Evolutionary conservation across 805 yeast genomes (phyloP).

Genomic region (Ogataea naganishii): DNA sequence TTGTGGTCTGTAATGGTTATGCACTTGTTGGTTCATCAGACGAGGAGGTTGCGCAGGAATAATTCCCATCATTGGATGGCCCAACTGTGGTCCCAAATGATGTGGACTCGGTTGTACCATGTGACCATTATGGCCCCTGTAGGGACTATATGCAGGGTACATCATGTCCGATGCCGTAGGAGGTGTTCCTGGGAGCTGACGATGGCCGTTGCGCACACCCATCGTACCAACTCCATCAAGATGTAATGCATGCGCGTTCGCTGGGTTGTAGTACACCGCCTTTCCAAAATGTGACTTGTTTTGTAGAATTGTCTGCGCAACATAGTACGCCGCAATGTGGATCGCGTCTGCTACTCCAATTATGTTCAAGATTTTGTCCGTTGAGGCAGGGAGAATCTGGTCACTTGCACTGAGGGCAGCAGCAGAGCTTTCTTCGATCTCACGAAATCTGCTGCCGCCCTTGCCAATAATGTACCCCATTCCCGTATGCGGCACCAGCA

Average conservation of each 20-base stretch:
- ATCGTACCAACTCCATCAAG: too few species aligned
- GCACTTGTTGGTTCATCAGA: too few species aligned
- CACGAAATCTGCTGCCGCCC: constrained; percentile 63
- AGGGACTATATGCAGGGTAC: too few species aligned
- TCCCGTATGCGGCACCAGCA: constrained; percentile 68
- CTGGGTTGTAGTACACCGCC: constrained; percentile 51
- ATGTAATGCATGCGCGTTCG: too few species aligned
- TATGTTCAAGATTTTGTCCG: constrained; percentile 64
- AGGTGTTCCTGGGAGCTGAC: too few species aligned
- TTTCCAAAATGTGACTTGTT: constrained; percentile 53
- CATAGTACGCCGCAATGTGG: constrained; percentile 72
- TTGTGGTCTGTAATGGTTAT: too few species aligned
- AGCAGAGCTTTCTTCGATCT: constrained; percentile 76
- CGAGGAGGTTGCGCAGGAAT: too few species aligned
- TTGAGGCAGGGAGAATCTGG: constrained; percentile 61
- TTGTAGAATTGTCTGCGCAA: constrained; percentile 59
- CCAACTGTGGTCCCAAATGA: too few species aligned
- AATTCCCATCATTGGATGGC: too few species aligned
- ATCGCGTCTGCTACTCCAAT: constrained; percentile 82
- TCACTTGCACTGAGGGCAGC: constrained; percentile 71
- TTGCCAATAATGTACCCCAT: constrained; percentile 80
- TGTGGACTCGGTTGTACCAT: too few species aligned
- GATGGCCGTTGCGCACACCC: constrained; percentile 2
- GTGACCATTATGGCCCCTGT: too few species aligned
- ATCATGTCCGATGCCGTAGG: too few species aligned